Conservation (phyloP, 1,284 basidiomycete genomes). For the Ustilago xerochloae region DNA sequence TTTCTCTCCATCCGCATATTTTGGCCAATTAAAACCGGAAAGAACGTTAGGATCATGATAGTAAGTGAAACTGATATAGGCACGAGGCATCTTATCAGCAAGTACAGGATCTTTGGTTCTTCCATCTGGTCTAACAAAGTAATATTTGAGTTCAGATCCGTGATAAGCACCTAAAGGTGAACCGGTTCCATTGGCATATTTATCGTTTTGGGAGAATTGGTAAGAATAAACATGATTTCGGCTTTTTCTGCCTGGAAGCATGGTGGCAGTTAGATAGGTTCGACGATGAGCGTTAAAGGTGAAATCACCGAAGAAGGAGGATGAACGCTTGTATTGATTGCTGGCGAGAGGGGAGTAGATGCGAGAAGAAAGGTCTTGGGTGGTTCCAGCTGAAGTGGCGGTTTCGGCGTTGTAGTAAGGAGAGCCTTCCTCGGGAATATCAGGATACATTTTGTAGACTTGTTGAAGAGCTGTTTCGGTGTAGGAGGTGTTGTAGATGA, state of each 20-base stretch:
- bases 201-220: slow-evolving; percentile 39
- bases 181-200: slow-evolving; percentile 22
- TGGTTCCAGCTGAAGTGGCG: slow-evolving; percentile 17
- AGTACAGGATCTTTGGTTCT: slow-evolving; percentile 24
- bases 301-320: slow-evolving; percentile 39
- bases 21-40: slow-evolving; percentile 25
- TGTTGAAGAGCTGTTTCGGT: slow-evolving; percentile 24
- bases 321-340: slow-evolving; percentile 38
- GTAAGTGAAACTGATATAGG: slow-evolving; percentile 35
- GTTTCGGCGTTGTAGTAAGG: slow-evolving; percentile 43
- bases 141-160: slow-evolving; percentile 29
- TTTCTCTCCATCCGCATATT: slow-evolving; percentile 7
- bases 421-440: slow-evolving; percentile 24
- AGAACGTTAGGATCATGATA: slow-evolving; percentile 34
- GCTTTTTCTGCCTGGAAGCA: slow-evolving; percentile 11
- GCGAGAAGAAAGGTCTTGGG: slow-evolving; percentile 8
- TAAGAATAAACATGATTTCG: slow-evolving; percentile 23
- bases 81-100: slow-evolving; percentile 20
- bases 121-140: slow-evolving; percentile 24
- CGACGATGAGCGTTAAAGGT: slow-evolving; percentile 39
- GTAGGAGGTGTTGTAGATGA: slow-evolving; percentile 44
- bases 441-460: slow-evolving; percentile 30
- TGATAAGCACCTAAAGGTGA: slow-evolving; percentile 28
- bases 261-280: slow-evolving; percentile 14
- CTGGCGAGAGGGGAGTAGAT: slow-evolving; percentile 13